A percentile compares a stretch with the other conserved stretches of the same genome.
These are phyloP conservation scores for Populus tomentosa DNA, from an alignment of 441 rosid genomes.

Conservation along the genomic window DNA sequence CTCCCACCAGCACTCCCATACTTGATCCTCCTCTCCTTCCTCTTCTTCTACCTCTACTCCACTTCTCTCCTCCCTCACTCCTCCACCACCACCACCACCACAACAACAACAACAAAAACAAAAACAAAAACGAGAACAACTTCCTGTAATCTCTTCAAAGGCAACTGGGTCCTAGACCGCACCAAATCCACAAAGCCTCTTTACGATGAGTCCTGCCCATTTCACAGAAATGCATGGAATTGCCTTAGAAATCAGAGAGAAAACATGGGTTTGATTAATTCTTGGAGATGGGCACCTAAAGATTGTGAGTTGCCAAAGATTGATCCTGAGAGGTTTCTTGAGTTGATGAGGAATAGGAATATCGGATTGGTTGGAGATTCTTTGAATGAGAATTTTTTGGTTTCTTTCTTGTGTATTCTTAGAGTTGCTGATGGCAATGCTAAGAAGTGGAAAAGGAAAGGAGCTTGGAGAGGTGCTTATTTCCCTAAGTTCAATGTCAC, in stretches of 20 bases:
- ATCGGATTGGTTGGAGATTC: constrained; percentile 94
- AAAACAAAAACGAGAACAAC: constrained; percentile 23
- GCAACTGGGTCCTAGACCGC: constrained; percentile 56
- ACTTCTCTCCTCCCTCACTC: constrained; percentile 26
- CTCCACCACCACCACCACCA: constrained; percentile 14
- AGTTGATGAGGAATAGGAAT: constrained; percentile 61
- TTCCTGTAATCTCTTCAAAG: constrained; percentile 67
- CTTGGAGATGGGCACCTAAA: constrained; percentile 82
- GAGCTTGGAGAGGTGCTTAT: constrained; percentile 95
- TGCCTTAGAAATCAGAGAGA: constrained; percentile 65
- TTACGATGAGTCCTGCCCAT: constrained; percentile 81
- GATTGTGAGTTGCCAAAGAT: constrained; percentile 53
- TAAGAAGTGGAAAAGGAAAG: constrained; percentile 81
- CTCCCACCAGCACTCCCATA: constrained; percentile 46
- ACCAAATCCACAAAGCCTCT: constrained; percentile 29
- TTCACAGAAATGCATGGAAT: constrained; percentile 93
- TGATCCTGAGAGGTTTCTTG: constrained; percentile 56
- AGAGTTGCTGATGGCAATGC: constrained; percentile 68
- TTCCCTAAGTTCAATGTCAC: constrained; percentile 82
- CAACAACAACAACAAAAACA: constrained; percentile 14
- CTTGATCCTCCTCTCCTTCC: constrained; percentile 44
- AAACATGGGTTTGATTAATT: constrained; percentile 68
- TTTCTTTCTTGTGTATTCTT: constrained; percentile 71
- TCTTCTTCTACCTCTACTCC: constrained; percentile 37
- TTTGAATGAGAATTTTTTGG: constrained; percentile 82